Percentiles rank a stretch among this genome's conserved stretches.
Evolutionary conservation across 2,329 filamentous ascomycete genomes (phyloP).

Genomic region (Fusarium marasasianum): DNA sequence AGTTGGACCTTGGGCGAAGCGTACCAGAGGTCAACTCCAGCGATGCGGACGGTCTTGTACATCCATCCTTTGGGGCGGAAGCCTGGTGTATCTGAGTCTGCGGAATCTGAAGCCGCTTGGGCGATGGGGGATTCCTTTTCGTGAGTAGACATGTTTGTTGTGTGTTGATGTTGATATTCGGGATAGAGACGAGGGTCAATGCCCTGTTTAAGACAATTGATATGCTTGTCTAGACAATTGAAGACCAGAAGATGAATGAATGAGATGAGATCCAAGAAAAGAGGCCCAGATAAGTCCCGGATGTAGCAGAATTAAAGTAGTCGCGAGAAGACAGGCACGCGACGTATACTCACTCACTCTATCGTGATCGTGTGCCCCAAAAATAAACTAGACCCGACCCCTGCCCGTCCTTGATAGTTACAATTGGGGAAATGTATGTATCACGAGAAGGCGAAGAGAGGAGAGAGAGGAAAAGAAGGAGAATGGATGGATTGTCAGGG

Average conservation of each 20-base stretch:
- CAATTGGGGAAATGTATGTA: neutral
- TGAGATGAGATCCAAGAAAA: neutral
- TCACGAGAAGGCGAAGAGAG: slow-evolving; percentile 18
- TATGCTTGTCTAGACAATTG: neutral
- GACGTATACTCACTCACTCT: neutral
- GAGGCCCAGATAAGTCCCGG: neutral
- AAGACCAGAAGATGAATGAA: neutral
- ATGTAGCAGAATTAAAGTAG: slow-evolving; percentile 32
- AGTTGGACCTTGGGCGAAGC: slow-evolving; percentile 79
- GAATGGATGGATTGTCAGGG: slow-evolving; percentile 1
- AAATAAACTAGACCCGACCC: slow-evolving; percentile 32
- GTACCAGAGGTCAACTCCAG: slow-evolving; percentile 69
- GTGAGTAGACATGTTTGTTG: slow-evolving; percentile 41
- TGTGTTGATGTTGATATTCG: neutral
- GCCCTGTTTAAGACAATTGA: slow-evolving; percentile 6
- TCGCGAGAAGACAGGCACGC: slow-evolving; percentile 12
- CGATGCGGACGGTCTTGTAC: slow-evolving; percentile 70
- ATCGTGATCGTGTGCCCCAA: slow-evolving; percentile 13
- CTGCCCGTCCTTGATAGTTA: slow-evolving; percentile 8
- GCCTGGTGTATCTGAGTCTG: slow-evolving; percentile 10
- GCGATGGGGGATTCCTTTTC: slow-evolving; percentile 37
- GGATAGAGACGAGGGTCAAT: neutral
- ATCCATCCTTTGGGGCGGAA: slow-evolving; percentile 68
- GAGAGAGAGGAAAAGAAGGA: neutral
- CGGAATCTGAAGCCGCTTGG: slow-evolving; percentile 29